Percentiles rank a stretch among this genome's conserved stretches.
Evolutionary conservation across 2,329 filamentous ascomycete genomes (phyloP).

Genomic region (Colletotrichum navitas): DNA sequence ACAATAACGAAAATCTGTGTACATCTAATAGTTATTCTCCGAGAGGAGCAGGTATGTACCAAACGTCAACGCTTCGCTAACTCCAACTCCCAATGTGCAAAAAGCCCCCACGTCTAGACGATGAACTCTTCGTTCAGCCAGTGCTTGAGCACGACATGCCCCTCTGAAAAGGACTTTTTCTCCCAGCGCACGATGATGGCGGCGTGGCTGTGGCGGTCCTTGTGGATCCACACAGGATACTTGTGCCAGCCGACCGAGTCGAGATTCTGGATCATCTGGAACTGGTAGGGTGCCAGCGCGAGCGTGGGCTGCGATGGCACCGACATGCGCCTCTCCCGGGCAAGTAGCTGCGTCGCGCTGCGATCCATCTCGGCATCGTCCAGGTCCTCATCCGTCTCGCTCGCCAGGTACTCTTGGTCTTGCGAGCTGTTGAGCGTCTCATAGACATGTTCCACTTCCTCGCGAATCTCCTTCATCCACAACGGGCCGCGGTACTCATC

Average conservation of each 20-base stretch:
- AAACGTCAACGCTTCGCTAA: slow-evolving; percentile 18
- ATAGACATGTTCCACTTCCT: slow-evolving; percentile 82
- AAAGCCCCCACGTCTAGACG: slow-evolving; percentile 53
- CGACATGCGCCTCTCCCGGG: slow-evolving; percentile 57
- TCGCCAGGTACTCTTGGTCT: slow-evolving; percentile 77
- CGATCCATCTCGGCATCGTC: slow-evolving; percentile 51
- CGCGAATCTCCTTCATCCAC: slow-evolving; percentile 80
- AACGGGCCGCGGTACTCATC: slow-evolving; percentile 78
- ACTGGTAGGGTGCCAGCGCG: slow-evolving; percentile 83
- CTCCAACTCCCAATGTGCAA: slow-evolving; percentile 4
- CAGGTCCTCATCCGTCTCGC: slow-evolving; percentile 63
- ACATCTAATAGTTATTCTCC: neutral
- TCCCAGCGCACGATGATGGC: slow-evolving; percentile 87
- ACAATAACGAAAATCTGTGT: neutral
- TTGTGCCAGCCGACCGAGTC: slow-evolving; percentile 75
- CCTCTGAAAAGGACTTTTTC: slow-evolving; percentile 78
- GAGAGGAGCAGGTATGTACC: slow-evolving; percentile 17
- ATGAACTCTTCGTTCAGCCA: slow-evolving; percentile 84
- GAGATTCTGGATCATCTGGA: slow-evolving; percentile 84
- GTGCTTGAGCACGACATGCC: slow-evolving; percentile 81
- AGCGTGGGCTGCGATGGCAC: slow-evolving; percentile 73
- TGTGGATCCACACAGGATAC: slow-evolving; percentile 80
- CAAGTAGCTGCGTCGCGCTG: slow-evolving; percentile 57
- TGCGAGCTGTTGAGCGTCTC: slow-evolving; percentile 79
- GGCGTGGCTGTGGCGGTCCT: slow-evolving; percentile 85